Base-by-base conservation (phyloP, 1,139 yeast species). In the Scheffersomyces illinoinensis region DNA sequence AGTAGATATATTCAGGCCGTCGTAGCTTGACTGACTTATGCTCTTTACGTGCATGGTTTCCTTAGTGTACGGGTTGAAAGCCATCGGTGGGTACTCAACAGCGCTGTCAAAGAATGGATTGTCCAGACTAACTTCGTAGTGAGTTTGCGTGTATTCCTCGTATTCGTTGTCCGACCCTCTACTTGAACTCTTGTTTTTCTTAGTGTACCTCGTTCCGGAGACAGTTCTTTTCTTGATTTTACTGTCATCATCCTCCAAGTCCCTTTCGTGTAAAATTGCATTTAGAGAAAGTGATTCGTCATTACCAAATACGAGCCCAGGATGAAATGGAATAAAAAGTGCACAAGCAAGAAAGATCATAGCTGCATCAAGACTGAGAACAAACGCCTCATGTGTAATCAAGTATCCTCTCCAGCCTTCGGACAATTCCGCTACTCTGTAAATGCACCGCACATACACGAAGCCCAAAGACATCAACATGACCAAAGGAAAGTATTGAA, bases 401-500 rank as follows among this genome's bases (percentile, higher is more conserved):
- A 75, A 68, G 64, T 66, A 70, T 0, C 79, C 80, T 18, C 66
- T 59, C 78, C 79, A 76, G 18, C 80, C 79, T 59, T 74, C 70
- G 2, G 69, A 58, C 53, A 75, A 64, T 60, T 76, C 80, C 43
- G 69, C 68, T 19, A 75, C 71, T 53, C 80, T 67, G 62, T 76
- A 76, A 5, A 73, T 61, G 59, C 79, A 74, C 53, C 79, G 62
- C 20, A 72, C 61, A 57, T 75, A 76, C 47, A 75, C 66, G 54
- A 74, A 69, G 2, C 65, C 12, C 10, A 69, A 70, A 1, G 71
- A 64, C 5, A 61, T 33, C 4, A 72, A 48, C 7, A 76, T 59
- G 3, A 64, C 68, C 19, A 74, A 54, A 1, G 78, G 78, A 48
- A 68, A 58, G 58, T 62, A 71, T 14, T 68, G 64, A 60, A 74